phyloP scores from a whole-genome alignment of 2,329 filamentous ascomycete species.

The Biscogniauxia sp. region DNA sequence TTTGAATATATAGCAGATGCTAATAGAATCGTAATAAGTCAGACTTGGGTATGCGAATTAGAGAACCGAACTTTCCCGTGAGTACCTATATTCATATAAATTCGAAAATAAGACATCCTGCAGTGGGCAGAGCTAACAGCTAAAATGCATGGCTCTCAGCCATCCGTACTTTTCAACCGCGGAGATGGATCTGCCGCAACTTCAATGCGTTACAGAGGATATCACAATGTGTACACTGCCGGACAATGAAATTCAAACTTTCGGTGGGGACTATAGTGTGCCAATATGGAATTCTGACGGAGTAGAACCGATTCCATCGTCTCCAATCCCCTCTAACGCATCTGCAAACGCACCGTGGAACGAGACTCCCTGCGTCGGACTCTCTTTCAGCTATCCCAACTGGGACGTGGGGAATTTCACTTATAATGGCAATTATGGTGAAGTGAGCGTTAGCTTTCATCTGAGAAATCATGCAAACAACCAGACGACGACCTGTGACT shows the following conservation, averaged over 20 bases:
- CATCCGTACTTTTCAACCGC: too few species aligned
- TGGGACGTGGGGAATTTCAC: constrained; percentile 16
- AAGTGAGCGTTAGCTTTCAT: constrained; percentile 6
- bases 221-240: constrained; percentile 2
- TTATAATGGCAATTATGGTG: constrained; percentile 1
- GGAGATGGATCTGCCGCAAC: too few species aligned
- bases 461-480: constrained; percentile 18
- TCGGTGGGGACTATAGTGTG: constrained; percentile 12
- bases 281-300: constrained; percentile 16
- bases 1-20: constrained; percentile 13
- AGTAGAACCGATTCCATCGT: background rate
- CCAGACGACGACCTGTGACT: constrained; percentile 8
- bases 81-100: constrained; percentile 5
- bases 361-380: constrained; percentile 14
- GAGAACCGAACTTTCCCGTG: constrained; percentile 20
- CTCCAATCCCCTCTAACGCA: background rate
- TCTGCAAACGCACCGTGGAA: constrained; percentile 11
- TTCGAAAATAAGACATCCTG: too few species aligned
- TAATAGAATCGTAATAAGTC: constrained; percentile 11
- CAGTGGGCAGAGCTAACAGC: too few species aligned
- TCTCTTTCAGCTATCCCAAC: constrained; percentile 19
- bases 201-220: too few species aligned
- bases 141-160: too few species aligned
- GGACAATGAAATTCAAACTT: constrained; percentile 7
- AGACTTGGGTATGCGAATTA: constrained; percentile 18